A percentile compares a stretch with the other conserved stretches of the same genome.
These are phyloP conservation scores for Russula brevipes DNA, from an alignment of 768 basidiomycete species.

Conservation along the genomic window DNA sequence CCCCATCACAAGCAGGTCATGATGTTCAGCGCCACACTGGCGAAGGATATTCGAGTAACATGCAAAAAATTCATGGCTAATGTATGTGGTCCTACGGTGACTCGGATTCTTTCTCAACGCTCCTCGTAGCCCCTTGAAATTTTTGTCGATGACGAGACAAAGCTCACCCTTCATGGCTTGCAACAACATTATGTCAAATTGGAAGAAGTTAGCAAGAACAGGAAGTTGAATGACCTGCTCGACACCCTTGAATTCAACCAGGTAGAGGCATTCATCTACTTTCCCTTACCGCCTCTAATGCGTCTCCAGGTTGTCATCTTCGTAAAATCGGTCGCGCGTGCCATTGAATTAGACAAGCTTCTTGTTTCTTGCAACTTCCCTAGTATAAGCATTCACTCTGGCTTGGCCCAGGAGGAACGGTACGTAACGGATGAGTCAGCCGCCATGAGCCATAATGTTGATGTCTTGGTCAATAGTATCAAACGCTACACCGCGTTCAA, in stretches of 20 bases:
- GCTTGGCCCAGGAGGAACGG: constrained; percentile 93
- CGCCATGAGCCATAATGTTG: background rate
- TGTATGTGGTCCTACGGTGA: constrained; percentile 46
- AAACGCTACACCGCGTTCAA: constrained; percentile 97
- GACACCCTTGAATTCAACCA: constrained; percentile 99
- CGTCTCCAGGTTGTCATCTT: constrained; percentile 90
- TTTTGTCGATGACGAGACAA: constrained; percentile 99
- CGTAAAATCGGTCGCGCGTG: constrained; percentile 96
- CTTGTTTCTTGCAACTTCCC: constrained; percentile 98
- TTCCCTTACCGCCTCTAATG: background rate
- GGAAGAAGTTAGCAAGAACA: constrained; percentile 91
- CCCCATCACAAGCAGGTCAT: constrained; percentile 99
- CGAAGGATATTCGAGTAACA: constrained; percentile 93
- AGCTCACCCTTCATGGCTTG: constrained; percentile 93
- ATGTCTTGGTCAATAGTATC: constrained; percentile 50
- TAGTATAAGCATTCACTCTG: constrained; percentile 95
- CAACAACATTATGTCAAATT: constrained; percentile 99
- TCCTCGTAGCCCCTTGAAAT: constrained; percentile 86
- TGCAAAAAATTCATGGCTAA: constrained; percentile 99
- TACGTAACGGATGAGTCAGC: constrained; percentile 37
- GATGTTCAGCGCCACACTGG: constrained; percentile 99
- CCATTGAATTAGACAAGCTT: constrained; percentile 93
- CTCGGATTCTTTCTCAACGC: constrained; percentile 5
- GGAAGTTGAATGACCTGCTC: constrained; percentile 92
- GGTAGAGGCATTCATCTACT: constrained; percentile 39